Conservation (phyloP, 192 early-diverging fungal species). For the Haplosporangium gracile region DNA sequence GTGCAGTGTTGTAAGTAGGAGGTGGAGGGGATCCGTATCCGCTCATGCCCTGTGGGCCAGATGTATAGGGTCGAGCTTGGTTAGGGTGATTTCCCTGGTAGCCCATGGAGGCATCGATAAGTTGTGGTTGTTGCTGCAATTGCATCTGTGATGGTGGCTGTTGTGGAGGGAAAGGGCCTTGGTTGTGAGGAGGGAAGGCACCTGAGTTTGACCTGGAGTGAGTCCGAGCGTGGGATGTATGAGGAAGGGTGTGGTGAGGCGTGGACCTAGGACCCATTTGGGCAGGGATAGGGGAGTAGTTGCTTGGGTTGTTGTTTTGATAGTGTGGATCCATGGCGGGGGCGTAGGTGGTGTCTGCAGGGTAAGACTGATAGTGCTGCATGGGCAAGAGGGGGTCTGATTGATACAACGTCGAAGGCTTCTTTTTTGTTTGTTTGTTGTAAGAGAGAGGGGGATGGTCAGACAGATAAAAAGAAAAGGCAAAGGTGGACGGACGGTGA, state of each 20-base stretch:
- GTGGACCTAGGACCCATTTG: not conserved
- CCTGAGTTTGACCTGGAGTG: slow-evolving; percentile 41
- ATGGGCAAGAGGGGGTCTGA: not conserved
- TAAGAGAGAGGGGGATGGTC: not conserved
- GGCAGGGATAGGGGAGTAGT: not conserved
- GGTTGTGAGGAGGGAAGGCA: slow-evolving; percentile 18
- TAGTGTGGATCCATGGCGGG: slow-evolving; percentile 23
- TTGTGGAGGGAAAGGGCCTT: slow-evolving; percentile 9
- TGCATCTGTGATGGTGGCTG: slow-evolving; percentile 17
- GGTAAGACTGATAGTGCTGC: slow-evolving; percentile 27
- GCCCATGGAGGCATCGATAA: not conserved
- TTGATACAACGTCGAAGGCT: not conserved
- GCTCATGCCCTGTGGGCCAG: slow-evolving; percentile 21
- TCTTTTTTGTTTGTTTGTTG: not conserved
- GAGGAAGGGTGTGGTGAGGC: not conserved
- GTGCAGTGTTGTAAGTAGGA: not conserved
- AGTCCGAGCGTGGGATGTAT: slow-evolving; percentile 18
- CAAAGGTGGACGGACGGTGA: slow-evolving; percentile 1
- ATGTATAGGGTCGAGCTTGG: not conserved
- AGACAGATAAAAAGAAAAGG: slow-evolving; percentile 13
- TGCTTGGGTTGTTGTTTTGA: slow-evolving; percentile 9
- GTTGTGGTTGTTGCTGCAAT: not conserved
- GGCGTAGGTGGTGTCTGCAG: slow-evolving; percentile 13
- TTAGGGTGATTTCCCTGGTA: slow-evolving; percentile 12
- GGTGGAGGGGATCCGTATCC: slow-evolving; percentile 15